Percentiles rank a stretch among this genome's conserved stretches.
Conservation (phyloP, 164 flowering plant genomes). For the Akebia trifoliata region DNA sequence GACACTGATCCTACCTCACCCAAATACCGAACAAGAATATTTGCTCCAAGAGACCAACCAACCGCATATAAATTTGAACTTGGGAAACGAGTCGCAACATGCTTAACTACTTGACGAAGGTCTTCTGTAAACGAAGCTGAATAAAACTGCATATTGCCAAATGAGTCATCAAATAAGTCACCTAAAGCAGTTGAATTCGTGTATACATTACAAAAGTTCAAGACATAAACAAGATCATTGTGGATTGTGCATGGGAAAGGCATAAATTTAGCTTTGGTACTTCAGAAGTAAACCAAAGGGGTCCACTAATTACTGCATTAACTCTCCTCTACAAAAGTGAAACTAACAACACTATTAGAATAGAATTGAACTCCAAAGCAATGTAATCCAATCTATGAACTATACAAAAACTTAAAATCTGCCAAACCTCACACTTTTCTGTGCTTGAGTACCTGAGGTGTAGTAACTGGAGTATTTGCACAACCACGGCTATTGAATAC, state of each 20-base stretch:
- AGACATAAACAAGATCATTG: neutral
- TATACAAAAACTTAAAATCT: neutral
- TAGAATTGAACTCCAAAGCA: neutral
- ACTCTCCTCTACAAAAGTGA: neutral
- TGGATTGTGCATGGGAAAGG: neutral
- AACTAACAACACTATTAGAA: neutral
- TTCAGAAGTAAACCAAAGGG: neutral
- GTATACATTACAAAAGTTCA: neutral
- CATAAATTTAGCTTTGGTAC: neutral
- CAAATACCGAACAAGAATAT: constrained; percentile 87
- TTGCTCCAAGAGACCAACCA: constrained; percentile 98
- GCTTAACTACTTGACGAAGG: constrained; percentile 60
- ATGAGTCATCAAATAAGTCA: neutral
- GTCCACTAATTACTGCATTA: neutral
- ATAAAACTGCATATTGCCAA: constrained; percentile 68
- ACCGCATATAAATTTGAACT: constrained; percentile 74
- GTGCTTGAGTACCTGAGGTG: constrained; percentile 58
- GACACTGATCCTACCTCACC: constrained; percentile 54
- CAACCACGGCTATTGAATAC: constrained; percentile 96
- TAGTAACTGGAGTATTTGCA: constrained; percentile 77
- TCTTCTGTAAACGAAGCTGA: constrained; percentile 89
- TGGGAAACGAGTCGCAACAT: constrained; percentile 60
- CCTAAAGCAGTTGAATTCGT: neutral
- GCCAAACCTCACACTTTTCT: neutral
- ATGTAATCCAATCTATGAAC: neutral